A percentile compares a stretch with the other conserved stretches of the same genome.
Conservation (phyloP, 768 basidiomycete species). For the Macrolepiota dolichaula region DNA sequence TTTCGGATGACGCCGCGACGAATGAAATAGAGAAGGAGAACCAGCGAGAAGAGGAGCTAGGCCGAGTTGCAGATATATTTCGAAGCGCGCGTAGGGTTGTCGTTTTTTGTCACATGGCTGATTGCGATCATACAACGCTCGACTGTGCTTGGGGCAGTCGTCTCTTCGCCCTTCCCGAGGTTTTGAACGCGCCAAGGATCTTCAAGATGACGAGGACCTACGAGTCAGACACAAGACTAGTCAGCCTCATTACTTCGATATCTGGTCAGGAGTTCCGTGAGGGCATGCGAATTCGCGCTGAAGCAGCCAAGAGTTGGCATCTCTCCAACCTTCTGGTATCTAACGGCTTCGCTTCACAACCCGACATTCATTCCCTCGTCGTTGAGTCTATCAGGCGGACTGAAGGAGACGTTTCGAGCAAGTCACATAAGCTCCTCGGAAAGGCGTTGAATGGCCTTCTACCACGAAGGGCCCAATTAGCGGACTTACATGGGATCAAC, state of each 20-base stretch:
- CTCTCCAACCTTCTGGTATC: slow-evolving; percentile 17
- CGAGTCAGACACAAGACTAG: background rate
- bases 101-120: background rate
- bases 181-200: background rate
- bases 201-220: background rate
- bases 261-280: slow-evolving; percentile 2
- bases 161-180: background rate
- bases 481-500: slow-evolving; percentile 8
- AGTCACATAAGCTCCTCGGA: slow-evolving; percentile 18
- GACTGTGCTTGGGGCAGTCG: slow-evolving; percentile 3
- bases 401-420: slow-evolving; percentile 6
- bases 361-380: slow-evolving; percentile 18
- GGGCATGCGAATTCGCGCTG: slow-evolving; percentile 5
- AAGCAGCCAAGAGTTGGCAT: slow-evolving; percentile 15
- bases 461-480: slow-evolving; percentile 17
- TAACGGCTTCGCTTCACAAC: slow-evolving; percentile 16
- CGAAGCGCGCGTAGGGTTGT: slow-evolving; percentile 2
- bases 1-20: background rate
- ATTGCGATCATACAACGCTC: background rate
- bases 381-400: slow-evolving; percentile 19
- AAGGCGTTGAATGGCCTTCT: slow-evolving; percentile 22
- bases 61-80: slow-evolving; percentile 1
- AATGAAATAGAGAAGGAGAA: background rate
- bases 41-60: background rate
- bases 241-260: background rate